Evolutionary conservation across 192 early-diverging fungal species (phyloP), one percentile per base, ranked within the genome.

Genomic region (Jimgerdemannia flammicorona): DNA sequence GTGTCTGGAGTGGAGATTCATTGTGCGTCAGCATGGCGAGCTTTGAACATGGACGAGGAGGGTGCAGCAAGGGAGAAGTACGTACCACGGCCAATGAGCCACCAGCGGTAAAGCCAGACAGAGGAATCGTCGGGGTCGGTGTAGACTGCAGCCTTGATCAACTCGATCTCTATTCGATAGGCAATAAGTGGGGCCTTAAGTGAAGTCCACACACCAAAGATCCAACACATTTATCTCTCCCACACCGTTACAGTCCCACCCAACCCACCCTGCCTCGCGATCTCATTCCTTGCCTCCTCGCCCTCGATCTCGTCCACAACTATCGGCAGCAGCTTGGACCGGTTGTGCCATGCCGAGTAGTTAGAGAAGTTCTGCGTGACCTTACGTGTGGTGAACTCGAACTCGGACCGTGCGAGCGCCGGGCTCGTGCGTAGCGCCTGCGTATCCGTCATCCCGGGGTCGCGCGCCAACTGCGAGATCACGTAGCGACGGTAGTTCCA

Each of bases 261-360:
- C 44, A 3, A 1, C 44, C 44, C 59, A 80, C 84, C 85, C 74
- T 78, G 75, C 18, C n/a, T 67, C 17, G 73, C 77, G 14, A 84
- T 77, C 69, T 75, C 54, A 42, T 79, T 78, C 66, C 78, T 74
- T 7, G 74, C 59, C n/a, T 91, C 86, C 40, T 84, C 80, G 3
- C 70, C 41, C 9, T 80, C 75, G 81, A 85, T 81, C 3, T 76
- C 72, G 29, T 84, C 67, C 4, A 89, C 81, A 69, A 87, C 76
- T 43, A 79, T 72, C n/a, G 83, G 89, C 40, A 99, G 79, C 14
- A 97, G 75, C 76, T 95, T 97, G 70, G 90, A 92, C 70, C 98
- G 82, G 76, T 98, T 93, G 78, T 99, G 97, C 98, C 98, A 99
- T n/a, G 98, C 98, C 11, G 96, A 95, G 78, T 94, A 96, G 85